Evolutionary conservation across 148 eudicot genomes (phyloP).

Genomic region (Fallopia convolvulus): DNA sequence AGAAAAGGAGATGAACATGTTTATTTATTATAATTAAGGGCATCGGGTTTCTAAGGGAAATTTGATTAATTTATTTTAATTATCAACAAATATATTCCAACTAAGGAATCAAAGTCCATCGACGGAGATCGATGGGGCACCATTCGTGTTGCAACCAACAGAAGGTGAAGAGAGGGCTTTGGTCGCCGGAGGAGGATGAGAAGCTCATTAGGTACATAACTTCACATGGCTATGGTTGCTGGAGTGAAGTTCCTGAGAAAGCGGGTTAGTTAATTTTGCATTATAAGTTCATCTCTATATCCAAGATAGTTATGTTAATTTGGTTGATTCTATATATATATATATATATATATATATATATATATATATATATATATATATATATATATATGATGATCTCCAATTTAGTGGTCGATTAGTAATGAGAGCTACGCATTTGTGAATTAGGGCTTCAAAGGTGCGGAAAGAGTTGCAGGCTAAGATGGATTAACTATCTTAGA

Average conservation of each 20-base stretch:
- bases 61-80: background rate
- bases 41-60: too few species aligned
- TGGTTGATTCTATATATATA: too few species aligned
- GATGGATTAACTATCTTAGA: conserved; percentile 93
- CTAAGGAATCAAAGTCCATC: background rate
- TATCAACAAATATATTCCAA: background rate
- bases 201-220: conserved; percentile 75
- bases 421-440: background rate
- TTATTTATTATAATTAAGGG: too few species aligned
- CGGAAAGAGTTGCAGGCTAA: conserved; percentile 85
- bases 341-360: too few species aligned
- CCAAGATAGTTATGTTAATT: background rate
- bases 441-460: conserved; percentile 82
- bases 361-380: too few species aligned
- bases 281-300: background rate
- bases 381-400: background rate
- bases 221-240: conserved; percentile 90
- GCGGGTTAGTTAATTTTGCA: conserved; percentile 37
- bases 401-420: background rate
- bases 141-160: conserved; percentile 95
- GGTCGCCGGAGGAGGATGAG: conserved; percentile 96
- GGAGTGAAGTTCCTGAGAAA: conserved; percentile 98
- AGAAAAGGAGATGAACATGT: background rate
- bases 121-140: conserved; percentile 52
- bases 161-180: conserved; percentile 91